A percentile compares a stretch with the other conserved stretches of the same genome.
Conservation (phyloP, 2,329 filamentous ascomycete genomes). For the Sarocladium oryzae region DNA sequence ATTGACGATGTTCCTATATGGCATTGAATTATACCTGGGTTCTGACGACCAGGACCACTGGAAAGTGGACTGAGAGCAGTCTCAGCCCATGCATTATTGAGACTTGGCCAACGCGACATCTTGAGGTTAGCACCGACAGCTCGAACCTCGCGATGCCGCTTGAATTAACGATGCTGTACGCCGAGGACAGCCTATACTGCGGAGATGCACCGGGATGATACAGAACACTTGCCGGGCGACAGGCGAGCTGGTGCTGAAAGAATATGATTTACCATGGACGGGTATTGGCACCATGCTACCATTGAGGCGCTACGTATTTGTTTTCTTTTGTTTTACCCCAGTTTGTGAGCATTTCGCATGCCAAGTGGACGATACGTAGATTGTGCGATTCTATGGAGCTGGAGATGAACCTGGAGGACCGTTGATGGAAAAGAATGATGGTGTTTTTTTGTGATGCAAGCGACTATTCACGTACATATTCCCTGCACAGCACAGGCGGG, state of each 20-base stretch:
- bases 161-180: no score
- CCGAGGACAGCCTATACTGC: no score
- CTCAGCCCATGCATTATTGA: background rate
- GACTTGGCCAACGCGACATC: background rate
- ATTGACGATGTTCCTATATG: slow-evolving; percentile 83
- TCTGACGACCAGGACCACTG: slow-evolving; percentile 85
- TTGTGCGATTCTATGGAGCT: background rate
- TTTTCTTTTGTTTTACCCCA: no score
- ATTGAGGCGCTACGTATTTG: background rate
- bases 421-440: background rate
- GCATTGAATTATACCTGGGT: slow-evolving; percentile 81
- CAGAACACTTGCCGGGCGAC: background rate
- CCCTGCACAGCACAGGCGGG: background rate
- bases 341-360: background rate
- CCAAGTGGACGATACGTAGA: background rate
- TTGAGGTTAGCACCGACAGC: background rate
- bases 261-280: background rate
- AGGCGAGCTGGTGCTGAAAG: background rate
- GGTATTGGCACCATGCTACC: background rate
- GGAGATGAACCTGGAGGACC: background rate
- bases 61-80: slow-evolving; percentile 73
- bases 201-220: no score
- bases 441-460: background rate
- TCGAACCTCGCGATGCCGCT: background rate
- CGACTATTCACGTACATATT: slow-evolving; percentile 5